Evolutionary conservation across 768 basidiomycete species (phyloP).

Genomic region (Tylopilus rubrobrunneus): DNA sequence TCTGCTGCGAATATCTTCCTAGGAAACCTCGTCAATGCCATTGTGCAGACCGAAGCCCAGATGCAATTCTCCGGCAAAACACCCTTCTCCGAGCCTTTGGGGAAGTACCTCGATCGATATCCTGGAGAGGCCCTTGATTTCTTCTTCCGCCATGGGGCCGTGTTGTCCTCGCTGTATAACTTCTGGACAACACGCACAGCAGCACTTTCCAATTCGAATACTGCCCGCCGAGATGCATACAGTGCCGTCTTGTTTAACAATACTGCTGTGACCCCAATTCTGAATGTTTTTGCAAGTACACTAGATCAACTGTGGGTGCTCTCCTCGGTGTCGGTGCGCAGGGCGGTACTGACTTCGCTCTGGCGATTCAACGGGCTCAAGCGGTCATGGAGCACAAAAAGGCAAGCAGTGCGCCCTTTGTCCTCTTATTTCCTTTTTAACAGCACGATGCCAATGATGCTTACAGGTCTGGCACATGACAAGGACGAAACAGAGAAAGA

Average conservation of each 20-base stretch:
- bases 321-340: constrained; percentile 31
- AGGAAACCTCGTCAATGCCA: constrained; percentile 76
- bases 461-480: constrained; percentile 3
- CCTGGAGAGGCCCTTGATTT: constrained; percentile 81
- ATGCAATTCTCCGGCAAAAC: constrained; percentile 88
- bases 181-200: constrained; percentile 55
- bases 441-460: not conserved
- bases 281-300: constrained; percentile 45
- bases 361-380: constrained; percentile 37
- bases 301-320: constrained; percentile 37
- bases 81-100: constrained; percentile 91
- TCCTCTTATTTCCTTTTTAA: not conserved
- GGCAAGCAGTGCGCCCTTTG: not conserved
- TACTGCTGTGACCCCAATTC: constrained; percentile 19
- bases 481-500: constrained; percentile 39
- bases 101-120: constrained; percentile 89
- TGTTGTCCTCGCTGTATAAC: constrained; percentile 48
- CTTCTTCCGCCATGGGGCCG: constrained; percentile 72
- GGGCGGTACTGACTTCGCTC: constrained; percentile 42
- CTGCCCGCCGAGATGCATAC: constrained; percentile 49
- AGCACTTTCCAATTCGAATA: constrained; percentile 28
- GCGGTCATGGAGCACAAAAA: constrained; percentile 37
- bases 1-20: constrained; percentile 91
- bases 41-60: constrained; percentile 88
- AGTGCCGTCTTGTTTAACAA: constrained; percentile 47